These are phyloP conservation scores for Pulicaria dysenterica DNA, from an alignment of 129 eudicot species.

Conservation along the genomic window DNA sequence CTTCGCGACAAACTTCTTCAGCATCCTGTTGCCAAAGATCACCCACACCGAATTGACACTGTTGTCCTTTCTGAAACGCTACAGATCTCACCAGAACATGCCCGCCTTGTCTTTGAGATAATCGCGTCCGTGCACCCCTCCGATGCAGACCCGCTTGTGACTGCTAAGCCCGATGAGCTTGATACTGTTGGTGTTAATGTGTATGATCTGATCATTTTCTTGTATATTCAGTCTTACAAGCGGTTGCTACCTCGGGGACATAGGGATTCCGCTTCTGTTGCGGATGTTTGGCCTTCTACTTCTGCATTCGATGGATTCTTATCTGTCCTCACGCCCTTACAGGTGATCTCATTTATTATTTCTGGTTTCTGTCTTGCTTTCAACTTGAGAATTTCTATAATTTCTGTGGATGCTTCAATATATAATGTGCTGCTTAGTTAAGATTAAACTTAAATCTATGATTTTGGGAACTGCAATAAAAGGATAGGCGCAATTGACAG, in stretches of 20 bases:
- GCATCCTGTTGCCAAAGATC: slow-evolving; percentile 15
- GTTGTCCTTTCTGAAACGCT: slow-evolving; percentile 41
- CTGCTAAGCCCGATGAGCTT: slow-evolving; percentile 51
- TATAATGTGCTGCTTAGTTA: not conserved
- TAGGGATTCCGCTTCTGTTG: slow-evolving; percentile 80
- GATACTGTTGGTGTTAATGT: slow-evolving; percentile 70
- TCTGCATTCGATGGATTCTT: slow-evolving; percentile 91
- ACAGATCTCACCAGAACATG: slow-evolving; percentile 66
- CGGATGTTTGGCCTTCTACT: slow-evolving; percentile 96
- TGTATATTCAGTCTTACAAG: slow-evolving; percentile 82
- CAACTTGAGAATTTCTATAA: slow-evolving; percentile 1
- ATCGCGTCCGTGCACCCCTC: slow-evolving; percentile 58
- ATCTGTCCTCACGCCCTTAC: slow-evolving; percentile 89
- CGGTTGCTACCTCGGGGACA: slow-evolving; percentile 76
- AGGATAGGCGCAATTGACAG: not conserved
- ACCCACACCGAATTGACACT: slow-evolving; percentile 44
- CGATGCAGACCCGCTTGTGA: slow-evolving; percentile 65
- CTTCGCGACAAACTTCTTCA: slow-evolving; percentile 63
- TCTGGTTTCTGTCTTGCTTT: not conserved
- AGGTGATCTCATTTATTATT: slow-evolving; percentile 42
- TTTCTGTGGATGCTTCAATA: not conserved
- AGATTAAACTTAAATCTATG: not conserved
- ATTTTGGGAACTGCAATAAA: slow-evolving; percentile 1
- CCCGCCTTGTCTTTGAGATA: slow-evolving; percentile 70
- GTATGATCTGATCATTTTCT: slow-evolving; percentile 74